Evolutionary conservation across 495 filamentous ascomycete species (phyloP).

Genomic region (Hyaloscypha bicolor): DNA sequence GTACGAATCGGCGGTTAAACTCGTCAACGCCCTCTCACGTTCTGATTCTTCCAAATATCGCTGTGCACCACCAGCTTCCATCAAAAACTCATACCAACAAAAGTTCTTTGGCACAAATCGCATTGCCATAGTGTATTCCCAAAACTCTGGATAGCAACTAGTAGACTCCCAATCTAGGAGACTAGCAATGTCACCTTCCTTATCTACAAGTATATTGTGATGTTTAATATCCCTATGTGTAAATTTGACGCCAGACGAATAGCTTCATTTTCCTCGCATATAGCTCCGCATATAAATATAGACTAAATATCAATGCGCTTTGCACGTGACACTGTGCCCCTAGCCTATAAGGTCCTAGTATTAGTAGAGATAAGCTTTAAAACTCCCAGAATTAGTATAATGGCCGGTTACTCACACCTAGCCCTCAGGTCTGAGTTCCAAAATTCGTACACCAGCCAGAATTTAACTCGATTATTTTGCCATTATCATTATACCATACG

Average conservation of each 20-base stretch:
- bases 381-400: no score
- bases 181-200: constrained; percentile 38
- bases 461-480: no score
- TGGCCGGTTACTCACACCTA: no score
- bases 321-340: no score
- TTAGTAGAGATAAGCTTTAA: no score
- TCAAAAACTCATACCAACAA: constrained; percentile 18
- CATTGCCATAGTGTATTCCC: constrained; percentile 46
- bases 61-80: constrained; percentile 3
- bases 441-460: no score
- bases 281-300: no score
- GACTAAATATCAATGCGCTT: no score
- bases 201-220: constrained; percentile 45
- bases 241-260: constrained; percentile 32
- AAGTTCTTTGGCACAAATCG: constrained; percentile 16
- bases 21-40: constrained; percentile 17
- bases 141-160: constrained; percentile 54
- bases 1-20: constrained; percentile 14
- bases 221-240: constrained; percentile 40
- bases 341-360: no score
- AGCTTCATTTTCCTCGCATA: no score
- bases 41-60: constrained; percentile 15
- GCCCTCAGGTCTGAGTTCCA: no score
- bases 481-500: no score
- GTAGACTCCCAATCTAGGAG: constrained; percentile 50